Evolutionary conservation across 306 rosid genomes (phyloP), one percentile per base, ranked within the genome.

Genomic region (Neltuma alba): DNA sequence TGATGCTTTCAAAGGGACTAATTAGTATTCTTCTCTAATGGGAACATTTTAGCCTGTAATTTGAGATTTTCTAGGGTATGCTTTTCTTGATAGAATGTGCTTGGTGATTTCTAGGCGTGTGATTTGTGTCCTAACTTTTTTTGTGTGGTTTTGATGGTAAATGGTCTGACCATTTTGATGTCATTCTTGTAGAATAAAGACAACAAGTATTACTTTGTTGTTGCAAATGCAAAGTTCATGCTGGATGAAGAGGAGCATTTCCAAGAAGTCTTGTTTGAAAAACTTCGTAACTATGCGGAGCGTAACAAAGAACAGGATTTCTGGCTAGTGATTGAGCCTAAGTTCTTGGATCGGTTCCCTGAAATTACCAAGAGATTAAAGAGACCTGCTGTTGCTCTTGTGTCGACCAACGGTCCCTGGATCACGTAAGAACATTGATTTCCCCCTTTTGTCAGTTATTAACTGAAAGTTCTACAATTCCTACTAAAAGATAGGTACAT

Each of bases 211-310:
- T 82, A 91, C 68, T 93, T 96, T 57, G 38, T 93, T 74, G 90
- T 96, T 84, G 99, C 99, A 28, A 93, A 96, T 82, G 99, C 99
- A 36, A 96, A 96, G 71, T 96, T 96, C 83, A 90, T 96, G 98
- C 90, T 96, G 57, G 99, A 96, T 79, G 99, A 96, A 75, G 98
- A 96, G 87, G 98, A 96, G 87, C 99, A 96, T 87, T 95, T 96
- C 88, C 71, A 90, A 80, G 99, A 96, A 83, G 89, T 71, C 2
- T 47, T 96, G 60, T 93, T 78, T 33, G 98, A 96, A 88, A 76
- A 96, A 80, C 97, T 72, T 60, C 91, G 98, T 11, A 7, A 50
- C 79, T 93, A 64, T 70, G 87, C 72, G 30, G 98, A 93, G 85
- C 88, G 93, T 40, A 45, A 87, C 81, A 88, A 77, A 69, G 97